phyloP scores from a whole-genome alignment of 768 basidiomycete genomes.

The Lactarius hengduanensis region DNA sequence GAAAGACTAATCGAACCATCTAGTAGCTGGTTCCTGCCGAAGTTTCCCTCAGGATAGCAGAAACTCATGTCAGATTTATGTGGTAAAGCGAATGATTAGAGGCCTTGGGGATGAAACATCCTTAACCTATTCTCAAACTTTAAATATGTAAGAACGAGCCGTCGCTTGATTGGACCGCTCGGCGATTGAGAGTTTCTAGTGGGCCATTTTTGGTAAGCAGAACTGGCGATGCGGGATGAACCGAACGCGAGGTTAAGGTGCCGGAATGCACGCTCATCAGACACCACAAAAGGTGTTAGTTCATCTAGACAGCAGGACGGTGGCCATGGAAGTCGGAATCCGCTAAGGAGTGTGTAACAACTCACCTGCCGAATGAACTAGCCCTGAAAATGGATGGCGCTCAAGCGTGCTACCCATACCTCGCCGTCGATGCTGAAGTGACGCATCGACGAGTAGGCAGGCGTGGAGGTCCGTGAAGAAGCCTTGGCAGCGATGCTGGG shows the following conservation, averaged over 20 bases:
- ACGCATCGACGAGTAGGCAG: too few relatives aligned
- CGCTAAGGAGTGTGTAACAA: too few relatives aligned
- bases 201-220: conserved; percentile 74
- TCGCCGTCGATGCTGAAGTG: too few relatives aligned
- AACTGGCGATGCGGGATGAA: conserved; percentile 73
- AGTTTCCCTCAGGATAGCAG: conserved; percentile 81
- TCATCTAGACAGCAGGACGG: too few relatives aligned
- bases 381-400: too few relatives aligned
- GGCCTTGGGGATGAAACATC: conserved; percentile 86
- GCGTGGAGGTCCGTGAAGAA: too few relatives aligned
- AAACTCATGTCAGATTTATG: conserved; percentile 57
- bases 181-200: conserved; percentile 68
- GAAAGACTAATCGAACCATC: conserved; percentile 96
- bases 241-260: conserved; percentile 73
- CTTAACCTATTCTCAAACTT: conserved; percentile 82
- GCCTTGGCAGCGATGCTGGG: too few relatives aligned
- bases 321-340: too few relatives aligned
- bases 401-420: too few relatives aligned
- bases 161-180: conserved; percentile 50
- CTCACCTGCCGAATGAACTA: too few relatives aligned
- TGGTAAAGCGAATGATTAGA: conserved; percentile 88
- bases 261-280: too few relatives aligned
- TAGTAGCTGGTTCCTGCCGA: conserved; percentile 92
- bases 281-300: too few relatives aligned
- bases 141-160: conserved; percentile 59